Evolutionary conservation across 306 rosid genomes (phyloP), one percentile per base, ranked within the genome.

Genomic region (Trifolium dubium): DNA sequence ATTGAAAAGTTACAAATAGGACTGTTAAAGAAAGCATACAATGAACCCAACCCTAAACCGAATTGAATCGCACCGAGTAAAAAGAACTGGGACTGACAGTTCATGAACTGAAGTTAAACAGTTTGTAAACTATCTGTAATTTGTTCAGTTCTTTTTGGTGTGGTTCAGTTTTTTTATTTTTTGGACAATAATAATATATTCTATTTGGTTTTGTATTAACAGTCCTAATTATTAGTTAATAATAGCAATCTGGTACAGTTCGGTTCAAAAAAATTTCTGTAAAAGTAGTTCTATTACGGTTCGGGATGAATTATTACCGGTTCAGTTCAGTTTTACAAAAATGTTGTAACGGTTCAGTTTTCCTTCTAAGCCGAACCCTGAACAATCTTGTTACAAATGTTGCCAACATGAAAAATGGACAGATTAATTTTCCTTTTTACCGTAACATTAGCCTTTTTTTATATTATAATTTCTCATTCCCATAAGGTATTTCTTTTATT

Each of bases 381-480:
- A 23, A 23, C 23, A 23, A 23, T 23, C 23, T 23, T 23, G 1
- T 23, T 23, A 23, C 23, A 23, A 23, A 23, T 23, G 1, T 1
- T 23, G 23, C 23, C 23, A 23, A 23, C 23, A 23, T 23, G 23
- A 23, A 23, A 23, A 23, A 23, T 46, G 13, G 2, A 14, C 9
- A n/a, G 37, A 11, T 59, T 58, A 62, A n/a, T 32, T 77, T 77
- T 73, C 43, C n/a, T 18, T 44, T 51, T 56, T 59, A 59, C 15
- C 30, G 17, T 58, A 43, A 9, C 70, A 68, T 68, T 19, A 53
- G 17, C 17, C 8, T 47, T 47, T 14, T 14, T 47, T 47, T 47
- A 10, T 54, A 23, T 73, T 68, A 18, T 12, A 35, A 28, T 60
- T 58, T 63, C 43, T 10, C 28, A 8, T 67, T 40, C 18, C 9